Base-by-base conservation (phyloP, 176 grass and related monocot genomes). In the Tillandsia leiboldiana region DNA sequence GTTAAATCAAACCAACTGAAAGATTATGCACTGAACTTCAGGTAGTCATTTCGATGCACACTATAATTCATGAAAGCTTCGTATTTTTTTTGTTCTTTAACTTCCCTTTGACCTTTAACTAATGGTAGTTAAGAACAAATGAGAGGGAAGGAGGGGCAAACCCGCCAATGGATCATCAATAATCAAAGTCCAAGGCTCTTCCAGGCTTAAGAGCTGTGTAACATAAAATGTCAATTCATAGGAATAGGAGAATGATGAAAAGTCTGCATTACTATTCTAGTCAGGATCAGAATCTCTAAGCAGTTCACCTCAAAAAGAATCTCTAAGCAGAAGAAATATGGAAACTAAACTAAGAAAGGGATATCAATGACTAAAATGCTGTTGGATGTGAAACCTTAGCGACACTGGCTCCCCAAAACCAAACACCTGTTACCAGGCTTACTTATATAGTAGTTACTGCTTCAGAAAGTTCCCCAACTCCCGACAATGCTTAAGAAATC, bases 121-220 rank as follows among this genome's bases (percentile, higher is more conserved):
- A 33, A 9, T 20, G 48, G 3, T 20, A 18, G 2, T 3, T 71
- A 0, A n/a, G 3, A 18, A 14, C 4, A 15, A 26, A 9, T 15
- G 69, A 13, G 13, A 14, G 51, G 8, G 13, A 48, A 18, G 22
- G 15, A 58, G 7, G 2, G 28, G 61, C 12, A 62, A 71, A 78
- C 78, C 84, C 1, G 92, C 85, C 68, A 96, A 84, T 77, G 79
- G 86, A 75, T 97, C 93, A 79, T 97, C 89, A 73, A 97, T 65
- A 51, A 97, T 92, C 52, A 92, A 58, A 66, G 83, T 91, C 92
- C 92, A 96, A 13, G 84, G 77, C 29, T 97, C 84, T 77, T 90
- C 74, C 65, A 97, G 76, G 83, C 72, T 85, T 49, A 92, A 26
- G 83, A 97, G 79, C 93, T 97, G 77, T 51, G 59, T 70, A 75